Base-by-base conservation (phyloP, 78 protist species). In the Dictyostelium brefeldianum region DNA sequence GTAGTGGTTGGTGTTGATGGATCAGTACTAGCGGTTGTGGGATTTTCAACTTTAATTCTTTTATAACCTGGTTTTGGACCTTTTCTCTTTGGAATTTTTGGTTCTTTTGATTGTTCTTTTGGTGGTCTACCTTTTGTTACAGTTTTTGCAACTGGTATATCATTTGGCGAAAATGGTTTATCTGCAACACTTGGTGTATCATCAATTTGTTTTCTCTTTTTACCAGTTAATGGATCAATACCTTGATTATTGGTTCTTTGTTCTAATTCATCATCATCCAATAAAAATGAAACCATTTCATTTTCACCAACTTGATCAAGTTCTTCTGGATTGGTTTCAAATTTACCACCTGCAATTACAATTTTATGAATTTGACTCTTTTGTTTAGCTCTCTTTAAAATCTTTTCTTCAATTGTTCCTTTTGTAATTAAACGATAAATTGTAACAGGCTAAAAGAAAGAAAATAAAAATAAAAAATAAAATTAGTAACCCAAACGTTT, bases 391-490 rank as follows among this genome's bases (percentile, higher is more conserved):
- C 98, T 81, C 46, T 69, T 69, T 29, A 98, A 73, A 18, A 98
- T 97, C 36, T 96, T 71, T 80, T 98, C 99, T 80, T 98, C 99
- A 22, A 98, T 89, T 1, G 99, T 97, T 62, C 94, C 95, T 46
- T 48, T 59, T 3, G 97, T 84, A 59, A 98, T 83, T 47, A 98
- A 78, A 27, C 98, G 78, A 81, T 96, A 95, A 14, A 98, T 98
- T 3, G 98, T 96, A 14, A 98, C 99, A 25, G 95, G 98, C 43
- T 36, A 2, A 3, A 36, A 36, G n/a, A n/a, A n/a, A 36, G 2
- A 3, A 36, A 36, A 36, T 36, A 36, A 36, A 36, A 3, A 36
- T 36, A 36, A 3, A 36, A 3, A 36, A 3, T 3, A 2, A 3
- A 36, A 77, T 81, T 84, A 22, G 92, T 96, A 99, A 10, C 99